Percentiles rank a stretch among this genome's conserved stretches.
Evolutionary conservation across 2,329 filamentous ascomycete species (phyloP).

Genomic region (Aspergillus floridensis): DNA sequence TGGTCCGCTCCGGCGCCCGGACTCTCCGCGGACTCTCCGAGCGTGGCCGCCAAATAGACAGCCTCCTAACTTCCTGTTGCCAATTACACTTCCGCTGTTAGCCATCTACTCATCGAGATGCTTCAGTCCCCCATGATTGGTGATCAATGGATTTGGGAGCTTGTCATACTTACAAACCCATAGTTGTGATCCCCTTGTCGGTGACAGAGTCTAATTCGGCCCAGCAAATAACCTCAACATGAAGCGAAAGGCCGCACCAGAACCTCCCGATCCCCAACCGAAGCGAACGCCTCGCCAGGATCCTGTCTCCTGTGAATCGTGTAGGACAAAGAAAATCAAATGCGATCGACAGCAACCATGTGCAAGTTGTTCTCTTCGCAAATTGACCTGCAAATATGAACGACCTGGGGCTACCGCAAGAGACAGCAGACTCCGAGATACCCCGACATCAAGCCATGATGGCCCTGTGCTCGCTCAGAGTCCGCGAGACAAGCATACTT

Average conservation of each 20-base stretch:
- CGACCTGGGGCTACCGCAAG: not conserved
- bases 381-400: conserved; percentile 28
- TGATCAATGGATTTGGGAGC: no score
- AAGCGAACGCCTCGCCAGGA: conserved; percentile 32
- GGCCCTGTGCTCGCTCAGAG: not conserved
- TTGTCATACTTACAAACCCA: not conserved
- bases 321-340: conserved; percentile 50
- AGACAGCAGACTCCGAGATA: not conserved
- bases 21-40: conserved; percentile 27
- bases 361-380: conserved; percentile 43
- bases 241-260: conserved; percentile 21
- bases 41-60: not conserved
- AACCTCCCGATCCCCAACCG: not conserved
- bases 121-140: no score
- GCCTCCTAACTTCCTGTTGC: no score
- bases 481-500: not conserved
- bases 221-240: conserved; percentile 7
- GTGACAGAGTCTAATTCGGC: not conserved
- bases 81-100: no score
- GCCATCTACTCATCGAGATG: no score
- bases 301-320: conserved; percentile 42
- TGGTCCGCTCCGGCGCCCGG: conserved; percentile 12
- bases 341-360: conserved; percentile 54
- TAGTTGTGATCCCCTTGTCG: not conserved
- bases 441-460: not conserved